These are phyloP conservation scores for Verticillium longisporum DNA, from an alignment of 2,329 filamentous ascomycete genomes.

Conservation along the genomic window DNA sequence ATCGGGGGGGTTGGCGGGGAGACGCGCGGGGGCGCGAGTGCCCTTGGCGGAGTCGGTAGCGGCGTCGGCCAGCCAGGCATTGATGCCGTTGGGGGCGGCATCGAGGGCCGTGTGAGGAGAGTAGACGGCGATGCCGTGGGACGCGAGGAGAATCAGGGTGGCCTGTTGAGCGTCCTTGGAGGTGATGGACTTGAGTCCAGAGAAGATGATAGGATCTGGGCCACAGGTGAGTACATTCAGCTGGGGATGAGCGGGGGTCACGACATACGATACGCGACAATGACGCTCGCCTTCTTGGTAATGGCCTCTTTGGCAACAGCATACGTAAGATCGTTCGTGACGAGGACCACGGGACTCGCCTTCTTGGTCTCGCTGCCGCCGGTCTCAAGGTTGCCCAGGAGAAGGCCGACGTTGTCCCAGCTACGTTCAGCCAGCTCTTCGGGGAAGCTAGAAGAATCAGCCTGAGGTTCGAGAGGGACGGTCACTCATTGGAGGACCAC, in stretches of 20 bases:
- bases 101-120: conserved; percentile 94
- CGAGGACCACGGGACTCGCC: conserved; percentile 34
- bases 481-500: conserved; percentile 21
- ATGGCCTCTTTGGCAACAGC: conserved; percentile 90
- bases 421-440: conserved; percentile 80
- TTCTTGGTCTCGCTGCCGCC: conserved; percentile 17
- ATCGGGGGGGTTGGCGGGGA: conserved; percentile 32
- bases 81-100: conserved; percentile 75
- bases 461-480: background rate
- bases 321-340: conserved; percentile 84
- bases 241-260: background rate
- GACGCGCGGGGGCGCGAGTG: conserved; percentile 26
- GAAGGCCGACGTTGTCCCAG: conserved; percentile 95
- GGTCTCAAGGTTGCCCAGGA: conserved; percentile 38
- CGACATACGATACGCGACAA: conserved; percentile 76
- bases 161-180: conserved; percentile 79
- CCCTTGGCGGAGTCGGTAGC: conserved; percentile 47
- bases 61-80: conserved; percentile 89
- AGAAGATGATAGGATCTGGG: conserved; percentile 94
- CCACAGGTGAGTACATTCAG: background rate
- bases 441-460: conserved; percentile 62
- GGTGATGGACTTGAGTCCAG: conserved; percentile 82
- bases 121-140: conserved; percentile 89
- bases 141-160: conserved; percentile 73
- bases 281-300: conserved; percentile 62